Conservation (phyloP, 805 yeast species). For the Pichia nanzhaoensis region DNA sequence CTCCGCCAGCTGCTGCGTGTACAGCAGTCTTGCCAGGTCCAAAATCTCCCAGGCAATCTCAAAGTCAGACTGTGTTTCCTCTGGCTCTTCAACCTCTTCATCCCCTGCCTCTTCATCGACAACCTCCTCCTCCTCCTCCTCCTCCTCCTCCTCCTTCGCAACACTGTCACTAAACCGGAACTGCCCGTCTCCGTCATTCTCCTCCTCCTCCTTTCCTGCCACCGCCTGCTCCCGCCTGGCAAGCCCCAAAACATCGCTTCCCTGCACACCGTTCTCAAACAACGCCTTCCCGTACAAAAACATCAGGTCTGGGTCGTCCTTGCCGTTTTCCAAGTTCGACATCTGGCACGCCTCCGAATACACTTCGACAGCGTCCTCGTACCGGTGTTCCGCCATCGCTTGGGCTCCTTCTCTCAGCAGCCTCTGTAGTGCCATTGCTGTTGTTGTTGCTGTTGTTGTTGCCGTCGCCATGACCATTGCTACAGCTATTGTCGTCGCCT, state of each 20-base stretch:
- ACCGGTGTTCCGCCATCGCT: constrained; percentile 56
- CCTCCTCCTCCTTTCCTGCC: constrained; percentile 12
- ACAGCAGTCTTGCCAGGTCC: constrained; percentile 64
- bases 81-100: constrained; percentile 17
- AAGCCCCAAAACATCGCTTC: constrained; percentile 66
- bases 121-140: constrained; percentile 17
- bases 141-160: constrained; percentile 25
- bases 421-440: constrained; percentile 28
- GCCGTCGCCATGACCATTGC: background rate
- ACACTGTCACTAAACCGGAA: constrained; percentile 29
- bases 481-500: background rate
- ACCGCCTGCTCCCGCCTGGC: constrained; percentile 17
- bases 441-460: background rate
- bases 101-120: constrained; percentile 25
- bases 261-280: constrained; percentile 68
- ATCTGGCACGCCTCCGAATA: constrained; percentile 70
- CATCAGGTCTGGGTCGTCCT: constrained; percentile 68
- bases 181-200: constrained; percentile 15
- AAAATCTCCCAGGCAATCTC: constrained; percentile 85
- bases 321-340: constrained; percentile 43
- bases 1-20: constrained; percentile 9
- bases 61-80: constrained; percentile 60
- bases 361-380: constrained; percentile 58
- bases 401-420: constrained; percentile 57
- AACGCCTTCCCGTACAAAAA: constrained; percentile 74